A percentile compares a stretch with the other conserved stretches of the same genome.
phyloP scores from a whole-genome alignment of 495 filamentous ascomycete species.

The Thozetella sp. region DNA sequence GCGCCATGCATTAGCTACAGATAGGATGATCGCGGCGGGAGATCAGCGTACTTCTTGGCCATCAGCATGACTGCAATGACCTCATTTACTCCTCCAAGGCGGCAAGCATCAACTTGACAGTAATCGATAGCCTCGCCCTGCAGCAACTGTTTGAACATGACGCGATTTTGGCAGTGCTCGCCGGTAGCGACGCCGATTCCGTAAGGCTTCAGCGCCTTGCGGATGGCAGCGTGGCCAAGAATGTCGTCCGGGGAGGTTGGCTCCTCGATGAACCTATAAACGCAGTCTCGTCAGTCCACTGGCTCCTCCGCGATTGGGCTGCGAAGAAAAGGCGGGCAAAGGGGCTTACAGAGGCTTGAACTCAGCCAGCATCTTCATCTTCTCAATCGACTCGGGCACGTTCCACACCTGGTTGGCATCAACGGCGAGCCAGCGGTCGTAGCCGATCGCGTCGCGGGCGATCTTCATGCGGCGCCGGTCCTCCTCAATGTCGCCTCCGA shows the following conservation, averaged over 20 bases:
- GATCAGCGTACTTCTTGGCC: conserved; percentile 89
- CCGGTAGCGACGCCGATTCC: conserved; percentile 89
- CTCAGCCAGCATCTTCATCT: conserved; percentile 80
- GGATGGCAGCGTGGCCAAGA: conserved; percentile 82
- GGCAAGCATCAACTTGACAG: conserved; percentile 90
- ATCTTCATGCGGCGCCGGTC: conserved; percentile 71
- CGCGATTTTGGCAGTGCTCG: conserved; percentile 96
- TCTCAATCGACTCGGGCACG: conserved; percentile 86
- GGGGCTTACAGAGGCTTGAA: conserved; percentile 93
- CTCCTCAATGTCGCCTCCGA: conserved; percentile 71
- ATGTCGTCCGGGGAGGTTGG: conserved; percentile 92
- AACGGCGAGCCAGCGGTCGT: conserved; percentile 85
- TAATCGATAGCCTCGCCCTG: conserved; percentile 79
- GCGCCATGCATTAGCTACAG: no score
- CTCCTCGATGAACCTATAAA: conserved; percentile 99
- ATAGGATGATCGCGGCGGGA: no score
- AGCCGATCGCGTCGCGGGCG: conserved; percentile 82
- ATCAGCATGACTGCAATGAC: conserved; percentile 89
- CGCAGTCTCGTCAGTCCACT: no score
- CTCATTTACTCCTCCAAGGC: conserved; percentile 90
- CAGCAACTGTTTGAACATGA: conserved; percentile 92
- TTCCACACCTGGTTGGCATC: conserved; percentile 97
- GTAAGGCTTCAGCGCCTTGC: conserved; percentile 72
- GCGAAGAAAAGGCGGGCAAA: no score
- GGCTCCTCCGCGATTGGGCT: no score